Percentiles rank a stretch among this genome's conserved stretches.
phyloP scores from a whole-genome alignment of 768 basidiomycete genomes.

The Cubamyces lactineus region DNA sequence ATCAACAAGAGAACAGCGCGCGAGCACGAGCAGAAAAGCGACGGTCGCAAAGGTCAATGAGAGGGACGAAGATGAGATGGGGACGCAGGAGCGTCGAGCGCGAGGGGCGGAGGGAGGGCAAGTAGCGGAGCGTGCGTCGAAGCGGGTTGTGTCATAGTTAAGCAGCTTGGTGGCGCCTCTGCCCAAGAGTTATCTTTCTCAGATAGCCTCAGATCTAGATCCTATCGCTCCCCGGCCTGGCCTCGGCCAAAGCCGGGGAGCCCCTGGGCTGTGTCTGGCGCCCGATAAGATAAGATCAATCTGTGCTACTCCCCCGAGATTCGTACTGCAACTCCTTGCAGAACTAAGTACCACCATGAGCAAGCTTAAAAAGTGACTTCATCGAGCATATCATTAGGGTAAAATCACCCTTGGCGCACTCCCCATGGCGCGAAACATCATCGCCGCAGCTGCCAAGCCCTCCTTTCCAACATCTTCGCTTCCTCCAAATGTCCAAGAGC shows the following conservation, averaged over 20 bases:
- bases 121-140: conserved; percentile 7
- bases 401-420: too few species aligned
- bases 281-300: too few species aligned
- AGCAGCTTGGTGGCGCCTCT: conserved; percentile 4
- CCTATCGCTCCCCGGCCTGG: not conserved
- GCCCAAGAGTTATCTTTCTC: not conserved
- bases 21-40: not conserved
- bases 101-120: not conserved
- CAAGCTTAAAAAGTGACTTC: too few species aligned
- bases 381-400: too few species aligned
- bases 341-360: too few species aligned
- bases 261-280: not conserved
- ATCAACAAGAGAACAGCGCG: conserved; percentile 10
- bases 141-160: conserved; percentile 20
- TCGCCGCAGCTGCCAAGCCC: too few species aligned
- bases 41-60: not conserved
- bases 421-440: too few species aligned
- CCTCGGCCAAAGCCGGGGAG: not conserved
- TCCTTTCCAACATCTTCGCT: too few species aligned
- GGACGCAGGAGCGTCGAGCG: not conserved
- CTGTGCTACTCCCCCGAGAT: too few species aligned
- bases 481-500: too few species aligned
- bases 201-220: conserved; percentile 10
- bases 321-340: too few species aligned
- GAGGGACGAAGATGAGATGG: not conserved